Base-by-base conservation (phyloP, 2,329 filamentous ascomycete species). In the Trichoderma arundinaceum region DNA sequence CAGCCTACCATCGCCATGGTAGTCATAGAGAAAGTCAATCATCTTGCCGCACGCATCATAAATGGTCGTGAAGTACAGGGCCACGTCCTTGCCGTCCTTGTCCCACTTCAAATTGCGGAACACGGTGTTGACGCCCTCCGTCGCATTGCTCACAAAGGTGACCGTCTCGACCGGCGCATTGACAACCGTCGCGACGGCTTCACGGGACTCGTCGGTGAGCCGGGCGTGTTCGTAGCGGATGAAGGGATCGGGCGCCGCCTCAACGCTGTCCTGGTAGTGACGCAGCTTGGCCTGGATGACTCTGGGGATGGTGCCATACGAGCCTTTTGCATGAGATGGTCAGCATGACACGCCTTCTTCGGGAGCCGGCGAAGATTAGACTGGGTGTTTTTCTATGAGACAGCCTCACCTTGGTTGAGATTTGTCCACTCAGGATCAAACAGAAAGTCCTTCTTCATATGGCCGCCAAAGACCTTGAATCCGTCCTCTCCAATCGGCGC, bases 21-120 rank as follows among this genome's bases (percentile, higher is more conserved):
- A 67, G 17, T 67, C 66, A 49, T 54, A 48, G 6, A 67, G 13
- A 3, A 51, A 67, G 10, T 67, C 63, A 44, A 63, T 53, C 0
- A 88, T 88, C 73, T 92, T 92, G 64, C 88, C 90, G 74, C 92
- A 93, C 0, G 87, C 88, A 64, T 88, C 88, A 75, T 97, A 97
- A 60, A 93, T 85, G 46, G 91, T 92, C 43, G 84, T 85, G 74
- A 97, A 96, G 76, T 88, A 90, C 51, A 96, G 72, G 68, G 96
- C 90, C 68, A 90, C 88, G 74, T 97, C 94, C 28, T 87, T 86
- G 67, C 93, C 90, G 67, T 90, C 89, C 0, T 81, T 75, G 43
- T 86, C 76, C 66, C 66, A 67, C 15, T 62, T 48, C 4, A 66
- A n/a, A 13, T 66, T 66, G 28, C 57, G 64, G 15, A 67, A 67